Conservation (phyloP, 2,329 filamentous ascomycete species). For the Myriosclerotinia curreyana region DNA sequence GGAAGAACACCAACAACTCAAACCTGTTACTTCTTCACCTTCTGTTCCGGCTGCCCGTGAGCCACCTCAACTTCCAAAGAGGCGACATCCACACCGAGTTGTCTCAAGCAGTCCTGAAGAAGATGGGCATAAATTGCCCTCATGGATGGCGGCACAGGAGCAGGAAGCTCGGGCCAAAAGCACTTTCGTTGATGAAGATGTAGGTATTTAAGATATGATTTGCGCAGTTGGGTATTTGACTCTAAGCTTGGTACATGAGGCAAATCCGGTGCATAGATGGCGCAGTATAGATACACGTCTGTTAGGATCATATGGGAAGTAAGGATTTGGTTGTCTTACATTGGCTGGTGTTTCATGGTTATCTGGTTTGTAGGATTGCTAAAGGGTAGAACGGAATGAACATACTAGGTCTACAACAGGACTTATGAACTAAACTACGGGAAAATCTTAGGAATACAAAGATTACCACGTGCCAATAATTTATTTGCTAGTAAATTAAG, state of each 20-base stretch:
- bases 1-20: slow-evolving; percentile 18
- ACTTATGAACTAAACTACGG: neutral
- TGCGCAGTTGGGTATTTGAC: neutral
- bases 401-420: neutral
- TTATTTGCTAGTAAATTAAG: neutral
- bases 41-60: slow-evolving; percentile 3
- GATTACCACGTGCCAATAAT: neutral
- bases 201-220: slow-evolving; percentile 24
- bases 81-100: slow-evolving; percentile 30
- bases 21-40: neutral
- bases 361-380: neutral
- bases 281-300: neutral
- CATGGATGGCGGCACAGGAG: slow-evolving; percentile 40
- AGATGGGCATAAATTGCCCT: slow-evolving; percentile 36
- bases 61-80: slow-evolving; percentile 32
- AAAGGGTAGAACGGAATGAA: neutral
- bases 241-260: neutral
- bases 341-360: slow-evolving; percentile 10
- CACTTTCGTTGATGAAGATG: slow-evolving; percentile 38
- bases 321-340: slow-evolving; percentile 5
- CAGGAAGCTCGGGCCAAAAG: slow-evolving; percentile 39
- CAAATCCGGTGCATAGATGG: neutral
- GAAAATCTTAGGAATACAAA: neutral
- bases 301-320: neutral
- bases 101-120: slow-evolving; percentile 38